Conservation (phyloP, 2,329 filamentous ascomycete genomes). For the Pezizomycotina sp. region DNA sequence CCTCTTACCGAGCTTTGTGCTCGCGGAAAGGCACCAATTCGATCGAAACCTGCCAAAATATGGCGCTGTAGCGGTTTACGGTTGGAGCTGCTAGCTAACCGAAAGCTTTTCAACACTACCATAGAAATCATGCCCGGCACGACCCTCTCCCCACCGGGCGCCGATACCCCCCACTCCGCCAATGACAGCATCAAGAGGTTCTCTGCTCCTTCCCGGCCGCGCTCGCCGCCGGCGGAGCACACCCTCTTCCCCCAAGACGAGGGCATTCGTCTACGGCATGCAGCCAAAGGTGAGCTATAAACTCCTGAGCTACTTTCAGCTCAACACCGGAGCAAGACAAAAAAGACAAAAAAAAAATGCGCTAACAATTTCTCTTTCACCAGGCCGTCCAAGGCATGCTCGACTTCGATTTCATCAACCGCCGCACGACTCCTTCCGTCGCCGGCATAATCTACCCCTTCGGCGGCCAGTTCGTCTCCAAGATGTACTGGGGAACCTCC, state of each 20-base stretch:
- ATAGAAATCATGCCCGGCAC: slow-evolving; percentile 21
- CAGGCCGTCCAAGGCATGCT: slow-evolving; percentile 43
- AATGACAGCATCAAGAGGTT: slow-evolving; percentile 99
- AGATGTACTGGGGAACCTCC: slow-evolving; percentile 99
- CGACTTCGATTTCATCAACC: slow-evolving; percentile 99
- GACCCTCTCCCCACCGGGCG: slow-evolving; percentile 22
- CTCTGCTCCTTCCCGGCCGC: slow-evolving; percentile 72
- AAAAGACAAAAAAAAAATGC: too few species aligned
- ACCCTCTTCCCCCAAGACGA: slow-evolving; percentile 97
- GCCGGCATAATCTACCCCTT: slow-evolving; percentile 99
- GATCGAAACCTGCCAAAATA: too few species aligned
- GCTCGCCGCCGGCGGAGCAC: slow-evolving; percentile 76
- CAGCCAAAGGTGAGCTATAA: slow-evolving; percentile 85
- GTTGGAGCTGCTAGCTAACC: not conserved
- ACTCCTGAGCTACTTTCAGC: slow-evolving; percentile 35
- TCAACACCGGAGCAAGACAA: not conserved
- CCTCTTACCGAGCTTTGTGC: too few species aligned
- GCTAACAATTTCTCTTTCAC: not conserved
- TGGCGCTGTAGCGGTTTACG: too few species aligned
- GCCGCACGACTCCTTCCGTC: slow-evolving; percentile 87
- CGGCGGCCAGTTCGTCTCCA: slow-evolving; percentile 98
- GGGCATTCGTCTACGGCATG: slow-evolving; percentile 99
- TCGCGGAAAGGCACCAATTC: too few species aligned
- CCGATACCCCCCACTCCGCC: slow-evolving; percentile 41
- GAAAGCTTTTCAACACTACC: slow-evolving; percentile 10